A percentile compares a stretch with the other conserved stretches of the same genome.
These are phyloP conservation scores for Hypomontagnella monticulosa DNA, from an alignment of 495 filamentous ascomycete genomes.

Conservation along the genomic window DNA sequence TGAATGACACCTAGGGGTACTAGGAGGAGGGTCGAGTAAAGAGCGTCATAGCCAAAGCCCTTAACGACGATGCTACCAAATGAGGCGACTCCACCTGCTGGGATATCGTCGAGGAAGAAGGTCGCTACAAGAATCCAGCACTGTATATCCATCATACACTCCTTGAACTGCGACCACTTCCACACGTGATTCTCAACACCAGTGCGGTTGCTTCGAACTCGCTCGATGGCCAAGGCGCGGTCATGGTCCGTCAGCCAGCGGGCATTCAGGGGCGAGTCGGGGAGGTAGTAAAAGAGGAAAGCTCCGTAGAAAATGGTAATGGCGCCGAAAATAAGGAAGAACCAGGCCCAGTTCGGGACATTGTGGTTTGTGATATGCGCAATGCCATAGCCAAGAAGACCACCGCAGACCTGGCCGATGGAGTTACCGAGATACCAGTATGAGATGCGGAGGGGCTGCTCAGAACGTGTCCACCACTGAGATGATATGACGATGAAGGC, in stretches of 20 bases:
- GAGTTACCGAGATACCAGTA: slow-evolving; percentile 64
- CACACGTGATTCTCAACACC: slow-evolving; percentile 75
- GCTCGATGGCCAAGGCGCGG: slow-evolving; percentile 62
- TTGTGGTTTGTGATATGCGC: slow-evolving; percentile 49
- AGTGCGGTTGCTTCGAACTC: slow-evolving; percentile 69
- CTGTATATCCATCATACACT: slow-evolving; percentile 64
- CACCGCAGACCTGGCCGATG: slow-evolving; percentile 59
- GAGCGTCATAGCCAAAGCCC: slow-evolving; percentile 55
- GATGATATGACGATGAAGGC: slow-evolving; percentile 61
- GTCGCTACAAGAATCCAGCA: slow-evolving; percentile 56
- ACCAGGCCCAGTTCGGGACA: slow-evolving; percentile 53
- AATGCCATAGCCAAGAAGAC: slow-evolving; percentile 56
- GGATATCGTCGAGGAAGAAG: slow-evolving; percentile 50
- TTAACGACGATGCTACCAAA: slow-evolving; percentile 58
- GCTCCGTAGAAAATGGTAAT: slow-evolving; percentile 52
- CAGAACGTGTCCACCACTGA: slow-evolving; percentile 62
- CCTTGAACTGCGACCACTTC: slow-evolving; percentile 67
- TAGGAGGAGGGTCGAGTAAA: slow-evolving; percentile 55
- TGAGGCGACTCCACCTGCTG: slow-evolving; percentile 58
- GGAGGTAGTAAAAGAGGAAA: slow-evolving; percentile 56
- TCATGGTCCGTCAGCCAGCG: slow-evolving; percentile 58
- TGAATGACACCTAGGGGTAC: slow-evolving; percentile 56
- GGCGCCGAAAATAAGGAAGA: slow-evolving; percentile 56
- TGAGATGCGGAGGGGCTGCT: slow-evolving; percentile 57
- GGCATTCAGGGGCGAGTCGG: slow-evolving; percentile 60